These are phyloP conservation scores for Phaeophleospora eucalypticola DNA, from an alignment of 2,329 filamentous ascomycete genomes.

Conservation along the genomic window DNA sequence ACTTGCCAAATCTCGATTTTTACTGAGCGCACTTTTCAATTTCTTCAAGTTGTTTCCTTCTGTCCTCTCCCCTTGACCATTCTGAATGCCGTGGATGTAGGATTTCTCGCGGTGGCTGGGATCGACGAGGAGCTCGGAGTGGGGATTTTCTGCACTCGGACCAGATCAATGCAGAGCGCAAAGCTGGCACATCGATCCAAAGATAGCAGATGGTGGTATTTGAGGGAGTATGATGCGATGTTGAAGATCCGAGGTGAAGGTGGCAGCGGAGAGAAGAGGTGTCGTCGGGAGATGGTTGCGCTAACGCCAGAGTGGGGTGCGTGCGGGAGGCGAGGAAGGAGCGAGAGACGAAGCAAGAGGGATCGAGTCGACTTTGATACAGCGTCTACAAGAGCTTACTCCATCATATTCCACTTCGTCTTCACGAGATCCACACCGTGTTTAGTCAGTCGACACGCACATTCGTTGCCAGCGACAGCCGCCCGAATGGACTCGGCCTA, in stretches of 20 bases:
- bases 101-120: too few relatives aligned
- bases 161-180: neutral
- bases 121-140: too few relatives aligned
- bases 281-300: neutral
- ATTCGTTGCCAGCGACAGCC: neutral
- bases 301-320: neutral
- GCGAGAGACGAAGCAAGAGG: neutral
- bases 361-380: neutral
- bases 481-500: neutral
- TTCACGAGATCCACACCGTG: neutral
- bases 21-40: too few relatives aligned
- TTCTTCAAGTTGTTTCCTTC: too few relatives aligned
- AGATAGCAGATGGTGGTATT: neutral
- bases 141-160: neutral
- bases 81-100: too few relatives aligned
- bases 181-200: neutral
- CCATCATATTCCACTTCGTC: neutral
- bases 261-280: slow-evolving; percentile 1
- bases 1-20: too few relatives aligned
- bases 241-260: slow-evolving; percentile 1
- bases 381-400: neutral
- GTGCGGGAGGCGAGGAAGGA: neutral
- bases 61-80: too few relatives aligned
- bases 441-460: neutral
- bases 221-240: neutral